These are phyloP conservation scores for Nicotiana sylvestris DNA, from an alignment of 257 asterid species.

Conservation along the genomic window DNA sequence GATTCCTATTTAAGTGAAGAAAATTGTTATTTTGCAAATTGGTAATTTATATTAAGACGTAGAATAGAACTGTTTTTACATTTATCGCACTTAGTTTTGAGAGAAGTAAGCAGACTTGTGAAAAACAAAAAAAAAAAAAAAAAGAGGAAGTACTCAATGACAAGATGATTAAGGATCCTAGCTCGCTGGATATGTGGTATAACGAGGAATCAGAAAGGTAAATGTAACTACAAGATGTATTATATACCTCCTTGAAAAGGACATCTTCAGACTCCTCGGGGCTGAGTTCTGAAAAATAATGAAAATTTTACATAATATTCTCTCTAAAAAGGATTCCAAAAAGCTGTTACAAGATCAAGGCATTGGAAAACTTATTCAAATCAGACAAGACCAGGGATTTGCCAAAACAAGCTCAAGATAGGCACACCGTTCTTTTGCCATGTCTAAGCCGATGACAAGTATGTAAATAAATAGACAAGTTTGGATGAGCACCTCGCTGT, in stretches of 20 bases:
- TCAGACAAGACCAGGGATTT: neutral
- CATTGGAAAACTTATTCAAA: neutral
- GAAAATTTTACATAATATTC: neutral
- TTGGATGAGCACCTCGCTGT: neutral
- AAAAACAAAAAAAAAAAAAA: neutral
- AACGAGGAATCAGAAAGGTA: neutral
- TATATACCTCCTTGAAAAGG: constrained; percentile 86
- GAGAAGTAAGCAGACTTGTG: constrained; percentile 2
- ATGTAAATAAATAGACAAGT: neutral
- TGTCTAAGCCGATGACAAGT: neutral
- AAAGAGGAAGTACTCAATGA: neutral
- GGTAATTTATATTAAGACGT: neutral
- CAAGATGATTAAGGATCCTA: neutral
- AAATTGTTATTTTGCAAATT: neutral
- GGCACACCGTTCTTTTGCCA: neutral
- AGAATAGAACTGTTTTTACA: neutral
- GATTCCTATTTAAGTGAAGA: neutral
- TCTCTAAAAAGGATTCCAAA: neutral
- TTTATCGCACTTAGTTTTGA: neutral
- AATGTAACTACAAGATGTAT: neutral
- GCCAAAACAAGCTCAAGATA: neutral
- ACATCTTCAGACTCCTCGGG: constrained; percentile 97
- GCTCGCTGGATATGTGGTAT: neutral
- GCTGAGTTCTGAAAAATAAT: constrained; percentile 61
- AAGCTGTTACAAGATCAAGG: constrained; percentile 11